Conservation (phyloP, 2,329 filamentous ascomycete species). For the Nectriaceae sp. region DNA sequence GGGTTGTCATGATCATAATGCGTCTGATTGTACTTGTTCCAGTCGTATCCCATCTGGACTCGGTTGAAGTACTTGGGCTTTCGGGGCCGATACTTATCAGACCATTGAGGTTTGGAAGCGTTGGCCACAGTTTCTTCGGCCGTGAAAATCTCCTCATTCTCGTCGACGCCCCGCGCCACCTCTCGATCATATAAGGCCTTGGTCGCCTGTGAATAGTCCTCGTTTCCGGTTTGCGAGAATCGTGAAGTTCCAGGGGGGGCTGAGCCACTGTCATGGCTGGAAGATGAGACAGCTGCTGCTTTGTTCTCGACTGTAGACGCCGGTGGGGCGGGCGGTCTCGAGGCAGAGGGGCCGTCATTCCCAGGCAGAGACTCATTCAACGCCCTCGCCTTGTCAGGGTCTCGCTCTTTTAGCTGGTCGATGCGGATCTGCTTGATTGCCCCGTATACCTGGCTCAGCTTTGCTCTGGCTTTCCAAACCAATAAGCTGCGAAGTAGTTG, state of each 20-base stretch:
- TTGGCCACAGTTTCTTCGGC: conserved; percentile 76
- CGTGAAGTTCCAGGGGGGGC: conserved; percentile 61
- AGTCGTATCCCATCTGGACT: conserved; percentile 98
- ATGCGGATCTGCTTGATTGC: conserved; percentile 72
- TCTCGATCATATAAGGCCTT: conserved; percentile 91
- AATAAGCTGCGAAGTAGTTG: conserved; percentile 82
- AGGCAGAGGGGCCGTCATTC: conserved; percentile 5
- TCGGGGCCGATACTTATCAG: conserved; percentile 80
- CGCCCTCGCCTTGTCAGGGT: conserved; percentile 58
- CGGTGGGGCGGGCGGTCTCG: conserved; percentile 7
- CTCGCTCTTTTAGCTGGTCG: conserved; percentile 64
- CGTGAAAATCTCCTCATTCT: conserved; percentile 94
- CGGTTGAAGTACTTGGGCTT: conserved; percentile 98
- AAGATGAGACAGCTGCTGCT: conserved; percentile 17
- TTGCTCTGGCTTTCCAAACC: conserved; percentile 90
- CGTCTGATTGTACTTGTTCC: conserved; percentile 99
- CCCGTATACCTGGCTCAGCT: conserved; percentile 75
- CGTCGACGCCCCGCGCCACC: conserved; percentile 84
- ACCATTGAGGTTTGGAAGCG: conserved; percentile 71
- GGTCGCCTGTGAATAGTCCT: conserved; percentile 84
- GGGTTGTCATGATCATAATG: conserved; percentile 99
- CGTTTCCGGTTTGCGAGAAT: conserved; percentile 68
- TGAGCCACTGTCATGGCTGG: conserved; percentile 32
- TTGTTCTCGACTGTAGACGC: conserved; percentile 6
- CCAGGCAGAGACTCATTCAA: conserved; percentile 14